Percentiles rank a stretch among this genome's conserved stretches.
Conservation (phyloP, 2,329 filamentous ascomycete genomes). For the Exophiala mesophila region DNA sequence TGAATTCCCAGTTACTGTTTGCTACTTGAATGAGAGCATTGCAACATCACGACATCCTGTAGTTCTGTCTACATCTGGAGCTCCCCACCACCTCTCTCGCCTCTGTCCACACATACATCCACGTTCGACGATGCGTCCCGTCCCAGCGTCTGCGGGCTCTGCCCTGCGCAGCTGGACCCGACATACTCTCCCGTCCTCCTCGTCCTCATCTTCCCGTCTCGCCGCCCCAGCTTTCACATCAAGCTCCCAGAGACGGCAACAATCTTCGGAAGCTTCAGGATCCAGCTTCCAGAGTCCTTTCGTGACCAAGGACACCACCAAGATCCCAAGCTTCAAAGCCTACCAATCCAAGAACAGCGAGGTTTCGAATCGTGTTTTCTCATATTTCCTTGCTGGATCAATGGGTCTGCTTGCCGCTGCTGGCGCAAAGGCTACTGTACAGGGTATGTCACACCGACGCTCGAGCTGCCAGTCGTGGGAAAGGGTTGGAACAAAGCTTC, state of each 20-base stretch:
- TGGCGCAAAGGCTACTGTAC: conserved; percentile 94
- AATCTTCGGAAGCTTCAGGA: conserved; percentile 31
- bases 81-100: conserved; percentile 2
- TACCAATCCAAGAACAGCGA: conserved; percentile 69
- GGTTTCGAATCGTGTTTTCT: conserved; percentile 77
- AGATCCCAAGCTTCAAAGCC: conserved; percentile 84
- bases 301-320: conserved; percentile 47
- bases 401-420: conserved; percentile 89
- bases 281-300: conserved; percentile 53
- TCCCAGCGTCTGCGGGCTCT: conserved; percentile 63
- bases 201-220: conserved; percentile 35
- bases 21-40: conserved; percentile 5
- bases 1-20: background rate
- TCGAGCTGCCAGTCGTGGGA: too few relatives aligned
- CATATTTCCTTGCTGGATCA: conserved; percentile 97
- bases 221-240: conserved; percentile 36
- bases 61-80: background rate
- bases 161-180: conserved; percentile 58
- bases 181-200: conserved; percentile 38
- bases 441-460: conserved; percentile 67
- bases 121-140: conserved; percentile 64
- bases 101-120: conserved; percentile 22
- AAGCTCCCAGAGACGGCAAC: conserved; percentile 36
- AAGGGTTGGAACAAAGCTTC: too few relatives aligned
- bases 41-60: conserved; percentile 12